Evolutionary conservation across 2,329 filamentous ascomycete species (phyloP), one percentile per base, ranked within the genome.

Genomic region (Fusarium multiceps): DNA sequence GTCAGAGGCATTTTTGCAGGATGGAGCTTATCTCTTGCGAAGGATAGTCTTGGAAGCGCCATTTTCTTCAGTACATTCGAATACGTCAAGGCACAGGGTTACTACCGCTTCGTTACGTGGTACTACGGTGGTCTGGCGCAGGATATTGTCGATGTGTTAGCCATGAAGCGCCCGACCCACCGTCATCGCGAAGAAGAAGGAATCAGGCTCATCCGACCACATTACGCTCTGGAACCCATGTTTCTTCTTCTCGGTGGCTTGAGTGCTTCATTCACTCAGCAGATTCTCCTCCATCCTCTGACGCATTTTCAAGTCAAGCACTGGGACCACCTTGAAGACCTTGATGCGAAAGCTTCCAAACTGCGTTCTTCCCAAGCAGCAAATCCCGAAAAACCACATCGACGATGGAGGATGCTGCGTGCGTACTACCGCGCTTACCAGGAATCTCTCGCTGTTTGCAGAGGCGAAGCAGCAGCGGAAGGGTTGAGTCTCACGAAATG

Each of bases 21-120:
- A 42, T 94, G 89, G 87, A 84, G 87, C 0, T 78, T 94, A 3
- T 90, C 88, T 0, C 85, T 93, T 42, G 74, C 89, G 45, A 93
- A 93, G 73, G 91, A 93, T 74, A 88, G 88, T 28, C 78, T 92
- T 8, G 91, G 91, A 14, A 88, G 87, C 55, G 91, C 89, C 37
- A 79, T 92, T 20, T 93, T 93, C 84, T 94, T 94, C 79, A 88
- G 87, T 72, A 88, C 87, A 0, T 94, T 94, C 68, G 92, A 94
- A 79, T 92, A 89, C 49, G 82, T 93, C 74, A 94, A 94, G 77
- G 90, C 89, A 13, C 92, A 94, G 76, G 85, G 85, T 14, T 83
- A 92, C 79, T 93, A 93, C 78, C 82, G 82, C 46, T 94, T 92
- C 74, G 87, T 94, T 32, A 87, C 86, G 16, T 89, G 87, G 82